A percentile compares a stretch with the other conserved stretches of the same genome.
These are phyloP conservation scores for Magnusiomyces suaveolens DNA, from an alignment of 1,139 yeast species.

Conservation along the genomic window DNA sequence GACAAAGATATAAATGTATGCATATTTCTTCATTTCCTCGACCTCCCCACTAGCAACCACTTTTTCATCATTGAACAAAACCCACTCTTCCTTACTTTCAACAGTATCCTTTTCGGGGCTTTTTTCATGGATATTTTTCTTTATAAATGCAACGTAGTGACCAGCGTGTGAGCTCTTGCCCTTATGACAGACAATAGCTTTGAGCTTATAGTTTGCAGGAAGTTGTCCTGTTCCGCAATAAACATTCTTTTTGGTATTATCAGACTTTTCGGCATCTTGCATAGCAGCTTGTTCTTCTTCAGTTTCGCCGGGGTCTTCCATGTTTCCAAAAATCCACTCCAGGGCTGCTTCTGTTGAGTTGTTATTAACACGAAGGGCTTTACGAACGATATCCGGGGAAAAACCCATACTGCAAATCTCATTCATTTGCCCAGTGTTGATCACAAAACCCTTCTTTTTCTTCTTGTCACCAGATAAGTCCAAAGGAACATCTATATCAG, in stretches of 20 bases:
- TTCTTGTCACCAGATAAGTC: constrained; percentile 14
- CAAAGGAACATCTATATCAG: constrained; percentile 62
- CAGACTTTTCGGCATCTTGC: constrained; percentile 16
- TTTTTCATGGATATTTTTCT: constrained; percentile 31
- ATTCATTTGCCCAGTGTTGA: constrained; percentile 37
- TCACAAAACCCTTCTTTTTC: background rate
- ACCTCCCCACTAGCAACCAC: constrained; percentile 54
- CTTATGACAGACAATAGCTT: constrained; percentile 82
- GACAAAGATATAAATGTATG: constrained; percentile 36
- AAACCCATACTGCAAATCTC: constrained; percentile 74
- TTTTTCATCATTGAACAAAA: constrained; percentile 86
- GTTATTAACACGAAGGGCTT: constrained; percentile 53
- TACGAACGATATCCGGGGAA: constrained; percentile 47
- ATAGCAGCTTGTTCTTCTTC: constrained; percentile 14
- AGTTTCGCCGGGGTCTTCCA: constrained; percentile 51
- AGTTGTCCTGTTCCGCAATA: constrained; percentile 21
- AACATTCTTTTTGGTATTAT: constrained; percentile 3
- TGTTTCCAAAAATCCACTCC: constrained; percentile 79
- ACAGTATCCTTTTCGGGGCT: constrained; percentile 24
- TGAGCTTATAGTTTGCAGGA: constrained; percentile 42
- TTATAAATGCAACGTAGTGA: constrained; percentile 81
- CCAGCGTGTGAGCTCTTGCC: constrained; percentile 94
- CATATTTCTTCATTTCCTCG: constrained; percentile 51
- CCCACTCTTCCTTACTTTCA: constrained; percentile 49
- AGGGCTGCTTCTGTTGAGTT: constrained; percentile 67